Conservation (phyloP, 345 rosid species). For the Aurinia saxatilis region DNA sequence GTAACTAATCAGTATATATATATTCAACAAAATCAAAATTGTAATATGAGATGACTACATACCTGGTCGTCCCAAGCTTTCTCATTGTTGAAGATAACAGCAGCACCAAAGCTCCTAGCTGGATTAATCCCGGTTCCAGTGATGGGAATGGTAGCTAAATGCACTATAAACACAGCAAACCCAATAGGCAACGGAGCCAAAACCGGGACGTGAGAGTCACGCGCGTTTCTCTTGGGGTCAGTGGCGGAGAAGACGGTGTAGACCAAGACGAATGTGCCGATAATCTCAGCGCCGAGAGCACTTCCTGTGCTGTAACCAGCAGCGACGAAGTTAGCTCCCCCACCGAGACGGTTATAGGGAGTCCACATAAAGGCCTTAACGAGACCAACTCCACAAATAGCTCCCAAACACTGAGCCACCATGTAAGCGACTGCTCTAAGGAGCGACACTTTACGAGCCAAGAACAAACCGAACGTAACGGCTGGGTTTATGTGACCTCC, state of each 20-base stretch:
- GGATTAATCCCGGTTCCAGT: constrained; percentile 29
- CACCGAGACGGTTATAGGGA: constrained; percentile 46
- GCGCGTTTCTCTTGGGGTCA: constrained; percentile 83
- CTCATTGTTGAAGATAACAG: constrained; percentile 25
- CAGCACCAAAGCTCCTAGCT: constrained; percentile 29
- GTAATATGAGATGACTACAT: not conserved
- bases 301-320: constrained; percentile 56
- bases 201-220: constrained; percentile 81
- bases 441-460: constrained; percentile 68
- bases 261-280: constrained; percentile 68
- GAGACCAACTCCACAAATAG: constrained; percentile 73
- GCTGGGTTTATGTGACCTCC: constrained; percentile 47
- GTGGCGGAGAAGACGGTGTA: constrained; percentile 84
- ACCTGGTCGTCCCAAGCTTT: constrained; percentile 32
- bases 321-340: constrained; percentile 57
- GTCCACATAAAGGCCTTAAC: constrained; percentile 74
- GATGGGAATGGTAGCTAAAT: constrained; percentile 25
- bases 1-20: too few species aligned
- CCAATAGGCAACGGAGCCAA: constrained; percentile 28
- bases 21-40: too few species aligned
- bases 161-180: constrained; percentile 24
- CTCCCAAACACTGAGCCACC: constrained; percentile 77
- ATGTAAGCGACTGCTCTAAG: constrained; percentile 66
- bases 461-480: constrained; percentile 33
- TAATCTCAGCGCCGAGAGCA: constrained; percentile 81